These are phyloP conservation scores for Daedaleopsis nitida DNA, from an alignment of 768 basidiomycete genomes.

Conservation along the genomic window DNA sequence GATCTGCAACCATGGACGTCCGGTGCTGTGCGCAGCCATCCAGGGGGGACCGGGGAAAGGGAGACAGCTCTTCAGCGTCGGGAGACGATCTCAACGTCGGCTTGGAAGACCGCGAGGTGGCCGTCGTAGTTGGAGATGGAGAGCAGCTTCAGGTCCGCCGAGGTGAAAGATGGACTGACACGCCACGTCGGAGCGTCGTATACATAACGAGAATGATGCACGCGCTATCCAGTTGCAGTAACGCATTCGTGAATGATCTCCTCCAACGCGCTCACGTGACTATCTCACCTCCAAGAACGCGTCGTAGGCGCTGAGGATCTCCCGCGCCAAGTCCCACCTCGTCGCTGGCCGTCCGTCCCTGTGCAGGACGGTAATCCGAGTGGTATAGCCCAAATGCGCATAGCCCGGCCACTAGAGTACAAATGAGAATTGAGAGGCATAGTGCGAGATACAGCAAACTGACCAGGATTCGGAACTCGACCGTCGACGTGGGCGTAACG, in stretches of 20 bases:
- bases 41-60: not conserved
- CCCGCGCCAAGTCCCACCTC: slow-evolving; percentile 1
- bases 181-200: slow-evolving; percentile 2
- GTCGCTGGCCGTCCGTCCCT: not conserved
- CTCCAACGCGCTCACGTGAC: not conserved
- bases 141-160: not conserved
- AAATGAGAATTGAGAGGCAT: not conserved
- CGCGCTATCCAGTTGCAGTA: not conserved
- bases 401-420: slow-evolving; percentile 15
- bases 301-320: not conserved
- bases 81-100: slow-evolving; percentile 4
- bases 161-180: not conserved
- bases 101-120: slow-evolving; percentile 6
- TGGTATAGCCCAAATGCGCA: not conserved
- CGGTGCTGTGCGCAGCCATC: not conserved
- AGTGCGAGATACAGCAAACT: not conserved
- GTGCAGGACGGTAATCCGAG: not conserved
- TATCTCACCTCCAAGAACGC: not conserved
- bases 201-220: not conserved
- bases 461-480: not conserved
- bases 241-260: not conserved
- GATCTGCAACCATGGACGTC: not conserved
- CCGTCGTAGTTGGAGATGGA: not conserved
- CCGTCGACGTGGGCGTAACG: not conserved
- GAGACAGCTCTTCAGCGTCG: not conserved